A percentile compares a stretch with the other conserved stretches of the same genome.
These are phyloP conservation scores for Aspergillus fumigatus DNA, from an alignment of 2,329 filamentous ascomycete genomes.

Conservation along the genomic window DNA sequence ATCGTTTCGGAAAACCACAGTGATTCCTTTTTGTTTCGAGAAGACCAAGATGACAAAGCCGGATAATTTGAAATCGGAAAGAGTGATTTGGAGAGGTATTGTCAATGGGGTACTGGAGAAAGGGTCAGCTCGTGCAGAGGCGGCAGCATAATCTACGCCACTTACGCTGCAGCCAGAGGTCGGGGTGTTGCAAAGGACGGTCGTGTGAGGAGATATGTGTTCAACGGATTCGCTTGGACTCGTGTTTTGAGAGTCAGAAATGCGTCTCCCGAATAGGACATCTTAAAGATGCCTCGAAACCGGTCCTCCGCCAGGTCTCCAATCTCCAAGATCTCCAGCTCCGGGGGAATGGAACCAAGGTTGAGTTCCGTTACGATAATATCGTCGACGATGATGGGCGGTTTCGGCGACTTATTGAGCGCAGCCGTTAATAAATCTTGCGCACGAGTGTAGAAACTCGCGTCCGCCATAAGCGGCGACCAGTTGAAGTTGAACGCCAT, in stretches of 20 bases:
- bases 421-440: conserved; percentile 92
- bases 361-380: conserved; percentile 98
- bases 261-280: conserved; percentile 95
- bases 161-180: conserved; percentile 74
- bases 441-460: conserved; percentile 80
- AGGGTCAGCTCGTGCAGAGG: conserved; percentile 2
- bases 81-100: conserved; percentile 93
- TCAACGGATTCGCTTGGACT: conserved; percentile 96
- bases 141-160: conserved; percentile 5
- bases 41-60: conserved; percentile 98
- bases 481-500: conserved; percentile 99
- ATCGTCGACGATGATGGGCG: conserved; percentile 98
- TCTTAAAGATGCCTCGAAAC: conserved; percentile 98
- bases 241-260: conserved; percentile 92
- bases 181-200: conserved; percentile 89
- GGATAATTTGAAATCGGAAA: conserved; percentile 92
- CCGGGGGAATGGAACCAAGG: conserved; percentile 86
- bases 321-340: conserved; percentile 95
- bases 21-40: conserved; percentile 93
- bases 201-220: conserved; percentile 90
- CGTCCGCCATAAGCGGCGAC: conserved; percentile 96
- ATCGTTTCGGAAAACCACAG: conserved; percentile 95
- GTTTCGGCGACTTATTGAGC: conserved; percentile 95
- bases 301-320: conserved; percentile 95
- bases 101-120: conserved; percentile 68